phyloP scores from a whole-genome alignment of 2,329 filamentous ascomycete species.

The Ophiocordyceps unilateralis region DNA sequence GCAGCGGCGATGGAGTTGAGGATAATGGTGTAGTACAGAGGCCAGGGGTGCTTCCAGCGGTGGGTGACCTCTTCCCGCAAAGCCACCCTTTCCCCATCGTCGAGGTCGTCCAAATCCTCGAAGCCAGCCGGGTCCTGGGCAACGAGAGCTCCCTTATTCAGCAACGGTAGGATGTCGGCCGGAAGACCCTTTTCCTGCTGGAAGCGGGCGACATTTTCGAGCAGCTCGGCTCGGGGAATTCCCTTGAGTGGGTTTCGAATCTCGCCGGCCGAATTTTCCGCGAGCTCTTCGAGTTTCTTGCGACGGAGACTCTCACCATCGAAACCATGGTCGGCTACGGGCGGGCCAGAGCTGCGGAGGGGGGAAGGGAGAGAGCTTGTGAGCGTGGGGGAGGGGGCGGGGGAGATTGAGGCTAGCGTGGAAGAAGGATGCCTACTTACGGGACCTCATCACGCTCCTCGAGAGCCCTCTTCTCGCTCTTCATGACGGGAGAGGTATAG shows the following conservation, averaged over 20 bases:
- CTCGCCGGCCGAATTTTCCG: constrained; percentile 11
- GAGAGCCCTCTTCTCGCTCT: not conserved
- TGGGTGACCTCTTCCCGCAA: constrained; percentile 33
- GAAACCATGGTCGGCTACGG: not conserved
- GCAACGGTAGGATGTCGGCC: constrained; percentile 23
- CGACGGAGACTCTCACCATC: not conserved
- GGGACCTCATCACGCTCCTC: not conserved
- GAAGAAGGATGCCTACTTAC: not conserved
- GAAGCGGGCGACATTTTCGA: constrained; percentile 36
- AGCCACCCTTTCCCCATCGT: constrained; percentile 19
- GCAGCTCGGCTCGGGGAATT: constrained; percentile 31
- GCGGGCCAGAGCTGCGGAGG: not conserved
- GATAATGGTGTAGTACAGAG: constrained; percentile 30
- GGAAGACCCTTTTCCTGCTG: constrained; percentile 27
- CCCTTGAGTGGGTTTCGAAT: constrained; percentile 31
- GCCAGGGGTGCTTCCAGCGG: constrained; percentile 36
- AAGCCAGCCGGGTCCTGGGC: constrained; percentile 18
- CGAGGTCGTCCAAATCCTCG: constrained; percentile 10
- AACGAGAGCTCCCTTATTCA: constrained; percentile 21
- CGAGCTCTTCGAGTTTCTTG: constrained; percentile 2
- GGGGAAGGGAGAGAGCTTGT: not conserved
- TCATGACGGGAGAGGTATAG: not conserved
- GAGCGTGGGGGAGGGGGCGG: not conserved
- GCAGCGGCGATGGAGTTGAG: constrained; percentile 36
- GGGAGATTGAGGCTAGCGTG: not conserved